Evolutionary conservation across 2,329 filamentous ascomycete genomes (phyloP), one percentile per base, ranked within the genome.

Genomic region (Aureobasidium melanogenum): DNA sequence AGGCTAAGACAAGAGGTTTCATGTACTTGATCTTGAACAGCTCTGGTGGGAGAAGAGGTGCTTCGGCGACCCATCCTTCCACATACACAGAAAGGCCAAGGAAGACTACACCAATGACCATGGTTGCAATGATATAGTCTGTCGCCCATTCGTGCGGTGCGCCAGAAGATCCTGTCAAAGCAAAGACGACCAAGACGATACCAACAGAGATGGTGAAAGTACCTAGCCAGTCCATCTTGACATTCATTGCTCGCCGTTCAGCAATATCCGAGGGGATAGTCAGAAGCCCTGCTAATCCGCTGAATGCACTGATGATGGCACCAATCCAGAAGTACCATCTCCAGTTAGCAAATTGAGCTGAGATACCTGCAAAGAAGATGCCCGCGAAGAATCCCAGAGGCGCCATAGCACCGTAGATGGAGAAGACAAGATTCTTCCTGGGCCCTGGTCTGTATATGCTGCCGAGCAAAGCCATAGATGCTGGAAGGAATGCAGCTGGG

Each of bases 21-120:
- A 93, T 88, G 58, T 85, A 85, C 63, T 84, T 86, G 4, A 87
- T 82, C 22, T 77, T 75, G 74, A 94, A 92, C 26, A 93, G 72
- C 22, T 87, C 87, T 0, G 80, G 76, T 0, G 89, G 88, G 0
- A 94, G 75, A 0, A 94, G 75, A 0, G 89, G 89, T 56, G 86
- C 80, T 17, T 79, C 70, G 0, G 87, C 83, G 0, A 89, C 79
- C 83, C 84, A 88, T 0, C 85, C 85, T 74, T 94, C 87, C 3
- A 92, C 77, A 63, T 90, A 92, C 7, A 87, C 77, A 12, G 88
- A 84, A 0, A 75, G 73, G 1, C 73, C 74, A 1, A 94, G 76
- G 8, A 87, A 72, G 0, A 89, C 61, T 6, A 81, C 73, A 0
- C 89, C 89, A 1, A 88, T 41, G 3, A 85, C 74, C 50, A 93